phyloP scores from a whole-genome alignment of 805 yeast species.

The Ogataea trehalophila region DNA sequence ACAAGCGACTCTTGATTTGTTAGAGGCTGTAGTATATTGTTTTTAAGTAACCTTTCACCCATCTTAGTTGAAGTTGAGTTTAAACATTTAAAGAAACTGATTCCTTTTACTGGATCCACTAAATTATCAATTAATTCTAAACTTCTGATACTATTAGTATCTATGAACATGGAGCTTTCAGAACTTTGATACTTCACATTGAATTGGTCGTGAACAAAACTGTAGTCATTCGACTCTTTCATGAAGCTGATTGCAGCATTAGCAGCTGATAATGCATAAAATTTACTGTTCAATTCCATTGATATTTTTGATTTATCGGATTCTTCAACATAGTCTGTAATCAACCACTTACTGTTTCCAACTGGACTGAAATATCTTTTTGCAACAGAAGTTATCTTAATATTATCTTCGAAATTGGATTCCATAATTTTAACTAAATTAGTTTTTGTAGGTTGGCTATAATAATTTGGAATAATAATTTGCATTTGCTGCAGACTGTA shows the following conservation, averaged over 20 bases:
- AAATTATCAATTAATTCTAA: constrained; percentile 37
- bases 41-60: constrained; percentile 40
- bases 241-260: constrained; percentile 29
- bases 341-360: constrained; percentile 10
- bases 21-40: constrained; percentile 43
- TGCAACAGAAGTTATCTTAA: constrained; percentile 23
- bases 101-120: constrained; percentile 21
- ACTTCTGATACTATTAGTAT: constrained; percentile 32
- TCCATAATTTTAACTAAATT: constrained; percentile 34
- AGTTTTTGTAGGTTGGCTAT: constrained; percentile 23
- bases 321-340: constrained; percentile 4
- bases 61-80: constrained; percentile 40
- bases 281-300: constrained; percentile 26
- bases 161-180: constrained; percentile 41
- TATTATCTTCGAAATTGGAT: constrained; percentile 11
- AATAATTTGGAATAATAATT: constrained; percentile 31
- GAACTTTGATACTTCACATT: constrained; percentile 35
- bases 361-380: constrained; percentile 21
- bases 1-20: constrained; percentile 34
- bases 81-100: constrained; percentile 33
- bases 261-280: constrained; percentile 29
- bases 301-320: constrained; percentile 19
- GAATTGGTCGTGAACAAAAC: constrained; percentile 25
- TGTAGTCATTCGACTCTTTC: constrained; percentile 8
- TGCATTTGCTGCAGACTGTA: constrained; percentile 27